Evolutionary conservation across 1,284 basidiomycete species (phyloP), one percentile per base, ranked within the genome.

Genomic region (Cryptococcus sp.): DNA sequence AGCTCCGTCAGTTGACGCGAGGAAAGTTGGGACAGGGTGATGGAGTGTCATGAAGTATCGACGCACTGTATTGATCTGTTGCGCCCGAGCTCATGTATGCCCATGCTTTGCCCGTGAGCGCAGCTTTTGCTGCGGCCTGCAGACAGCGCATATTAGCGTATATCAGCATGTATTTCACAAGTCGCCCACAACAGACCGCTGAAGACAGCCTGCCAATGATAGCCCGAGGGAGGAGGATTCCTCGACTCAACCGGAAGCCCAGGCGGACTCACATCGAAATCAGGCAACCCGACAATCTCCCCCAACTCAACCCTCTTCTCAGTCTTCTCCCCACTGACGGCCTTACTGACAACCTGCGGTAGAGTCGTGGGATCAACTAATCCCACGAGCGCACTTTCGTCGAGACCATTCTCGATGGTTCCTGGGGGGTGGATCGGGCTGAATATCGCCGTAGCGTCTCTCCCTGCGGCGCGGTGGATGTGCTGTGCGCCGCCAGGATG

Each of bases 41-140:
- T 5, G 31, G 31, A 3, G 25, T 35, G 31, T 35, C 31, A 8
- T 35, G 31, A 8, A 35, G 31, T 10, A 10, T 2, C 8, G 31
- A 67, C 75, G 64, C 53, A 78, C 77, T 75, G 50, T 69, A 64
- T 64, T 75, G 71, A 54, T 80, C 77, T 3, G 78, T 79, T 0
- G 75, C 78, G 16, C 78, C 78, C 4, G 72, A 71, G 1, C 69
- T 70, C 65, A 78, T 77, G 62, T 78, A 80, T 11, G 76, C 74
- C 74, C 75, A 79, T 25, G 78, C 78, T 58, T 78, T 79, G 16
- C 64, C 55, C 0, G 73, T 72, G 35, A 80, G 64, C 22, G 70
- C 69, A 6, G 60, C 53, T 27, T 68, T 61, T 2, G 77, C 78
- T 3, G 76, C 77, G 39, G 69, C 75, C 69, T 74, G 50, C 2